Evolutionary conservation across 108 stramenopile species (phyloP).

Genomic region (Nannochloropsis gaditana): DNA sequence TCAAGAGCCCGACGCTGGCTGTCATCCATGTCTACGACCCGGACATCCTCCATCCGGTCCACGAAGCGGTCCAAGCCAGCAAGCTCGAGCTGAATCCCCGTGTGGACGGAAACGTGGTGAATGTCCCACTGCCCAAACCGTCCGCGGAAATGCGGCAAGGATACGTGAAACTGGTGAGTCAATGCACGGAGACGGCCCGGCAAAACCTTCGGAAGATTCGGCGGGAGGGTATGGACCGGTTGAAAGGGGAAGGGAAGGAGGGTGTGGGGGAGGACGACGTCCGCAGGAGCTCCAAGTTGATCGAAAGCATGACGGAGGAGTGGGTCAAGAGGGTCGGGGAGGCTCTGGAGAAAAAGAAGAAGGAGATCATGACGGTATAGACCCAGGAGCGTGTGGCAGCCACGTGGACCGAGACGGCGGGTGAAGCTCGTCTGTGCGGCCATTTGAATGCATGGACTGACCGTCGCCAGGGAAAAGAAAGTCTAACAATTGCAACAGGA

Average conservation of each 20-base stretch:
- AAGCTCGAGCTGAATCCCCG: background rate
- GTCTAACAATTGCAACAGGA: too few species aligned
- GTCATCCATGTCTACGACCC: background rate
- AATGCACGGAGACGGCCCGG: slow-evolving; percentile 8
- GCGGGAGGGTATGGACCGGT: background rate
- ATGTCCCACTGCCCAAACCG: background rate
- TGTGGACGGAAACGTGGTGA: background rate
- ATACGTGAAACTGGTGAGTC: background rate
- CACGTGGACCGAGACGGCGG: too few species aligned
- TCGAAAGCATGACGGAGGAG: slow-evolving; percentile 8
- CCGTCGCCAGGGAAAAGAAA: too few species aligned
- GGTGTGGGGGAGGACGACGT: background rate
- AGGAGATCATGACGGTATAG: background rate
- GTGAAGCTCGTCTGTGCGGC: too few species aligned
- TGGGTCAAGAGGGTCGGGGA: slow-evolving; percentile 5
- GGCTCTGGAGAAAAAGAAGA: background rate
- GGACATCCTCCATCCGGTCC: background rate
- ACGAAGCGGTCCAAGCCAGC: slow-evolving; percentile 4
- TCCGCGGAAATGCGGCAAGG: background rate
- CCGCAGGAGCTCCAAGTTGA: background rate
- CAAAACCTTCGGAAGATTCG: background rate
- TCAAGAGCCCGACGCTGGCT: background rate
- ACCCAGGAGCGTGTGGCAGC: background rate
- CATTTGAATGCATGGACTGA: too few species aligned
- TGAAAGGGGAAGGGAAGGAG: background rate